Evolutionary conservation across 495 filamentous ascomycete genomes (phyloP), one percentile per base, ranked within the genome.

Genomic region (Penicillium fimorum): DNA sequence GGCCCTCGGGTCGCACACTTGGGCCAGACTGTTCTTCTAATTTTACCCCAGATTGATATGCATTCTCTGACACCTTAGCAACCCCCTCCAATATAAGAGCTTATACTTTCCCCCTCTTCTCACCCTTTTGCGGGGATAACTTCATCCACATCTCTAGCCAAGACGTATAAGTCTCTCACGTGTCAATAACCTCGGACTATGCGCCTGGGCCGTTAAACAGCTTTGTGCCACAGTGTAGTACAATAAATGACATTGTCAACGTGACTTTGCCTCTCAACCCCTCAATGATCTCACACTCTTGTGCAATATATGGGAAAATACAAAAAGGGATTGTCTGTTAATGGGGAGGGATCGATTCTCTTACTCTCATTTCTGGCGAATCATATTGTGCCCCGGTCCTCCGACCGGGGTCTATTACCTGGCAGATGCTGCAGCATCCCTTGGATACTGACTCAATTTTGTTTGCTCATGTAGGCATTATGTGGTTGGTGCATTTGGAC

Each of bases 311-410:
- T n/a, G 2, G 18, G 24, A 25, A 6, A 44, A 25, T 2, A 44
- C 25, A 45, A 7, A 32, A 0, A 11, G 30, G 9, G 11, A 25
- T 8, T 24, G n/a, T 9, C 25, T 29, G 9, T 37, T 18, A 24
- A 37, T 35, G 8, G 18, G 47, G 20, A n/a, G 24, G 30, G 30
- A 25, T 35, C 13, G n/a, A 15, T 13, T 22, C 29, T 47, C 9
- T 18, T 2, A 9, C 3, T 33, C 46, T 40, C 8, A 20, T 40
- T 32, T 33, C 8, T 33, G 3, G 22, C 60, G 50, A 66, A 66
- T 63, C 63, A 66, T 12, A 45, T 40, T 37, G 5, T 44, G 27
- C 60, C 43, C 63, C 57, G 60, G 46, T 18, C 60, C 33, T 60
- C 60, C 60, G 63, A 42, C 53, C 57, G 44, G 44, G 17, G 24